These are phyloP conservation scores for Barnettozyma vustinii DNA, from an alignment of 805 yeast species.

Conservation along the genomic window DNA sequence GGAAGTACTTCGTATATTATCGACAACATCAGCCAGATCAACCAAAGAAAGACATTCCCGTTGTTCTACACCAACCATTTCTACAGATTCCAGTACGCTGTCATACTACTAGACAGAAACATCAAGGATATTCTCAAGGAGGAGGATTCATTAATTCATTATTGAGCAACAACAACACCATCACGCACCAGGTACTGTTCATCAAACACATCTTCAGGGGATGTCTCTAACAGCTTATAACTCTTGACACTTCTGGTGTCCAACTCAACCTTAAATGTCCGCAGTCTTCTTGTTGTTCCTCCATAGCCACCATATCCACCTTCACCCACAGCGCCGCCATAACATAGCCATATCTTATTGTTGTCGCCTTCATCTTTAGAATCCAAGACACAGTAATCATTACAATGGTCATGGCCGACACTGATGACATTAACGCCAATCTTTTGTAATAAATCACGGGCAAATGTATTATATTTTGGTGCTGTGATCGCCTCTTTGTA, in stretches of 20 bases:
- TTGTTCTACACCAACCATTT: constrained; percentile 34
- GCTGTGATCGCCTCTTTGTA: constrained; percentile 74
- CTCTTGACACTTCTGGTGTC: constrained; percentile 38
- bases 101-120: constrained; percentile 31
- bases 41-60: constrained; percentile 32
- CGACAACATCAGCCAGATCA: constrained; percentile 32
- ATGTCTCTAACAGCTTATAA: constrained; percentile 70
- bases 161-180: constrained; percentile 8
- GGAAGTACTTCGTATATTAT: constrained; percentile 36
- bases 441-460: constrained; percentile 50
- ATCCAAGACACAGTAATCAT: constrained; percentile 79
- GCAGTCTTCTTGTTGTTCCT: constrained; percentile 72
- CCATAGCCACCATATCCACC: constrained; percentile 97
- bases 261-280: constrained; percentile 65
- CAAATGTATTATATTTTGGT: constrained; percentile 65
- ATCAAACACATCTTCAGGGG: constrained; percentile 41
- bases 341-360: constrained; percentile 69
- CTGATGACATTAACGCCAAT: constrained; percentile 69
- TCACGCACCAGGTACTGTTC: constrained; percentile 33
- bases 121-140: constrained; percentile 30
- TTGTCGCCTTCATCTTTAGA: constrained; percentile 26
- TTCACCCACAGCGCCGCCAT: constrained; percentile 91
- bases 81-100: constrained; percentile 35
- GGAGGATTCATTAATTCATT: constrained; percentile 4
- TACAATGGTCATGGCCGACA: constrained; percentile 95